Evolutionary conservation across 345 rosid genomes (phyloP), one percentile per base, ranked within the genome.

Genomic region (Leavenworthia alabamica): DNA sequence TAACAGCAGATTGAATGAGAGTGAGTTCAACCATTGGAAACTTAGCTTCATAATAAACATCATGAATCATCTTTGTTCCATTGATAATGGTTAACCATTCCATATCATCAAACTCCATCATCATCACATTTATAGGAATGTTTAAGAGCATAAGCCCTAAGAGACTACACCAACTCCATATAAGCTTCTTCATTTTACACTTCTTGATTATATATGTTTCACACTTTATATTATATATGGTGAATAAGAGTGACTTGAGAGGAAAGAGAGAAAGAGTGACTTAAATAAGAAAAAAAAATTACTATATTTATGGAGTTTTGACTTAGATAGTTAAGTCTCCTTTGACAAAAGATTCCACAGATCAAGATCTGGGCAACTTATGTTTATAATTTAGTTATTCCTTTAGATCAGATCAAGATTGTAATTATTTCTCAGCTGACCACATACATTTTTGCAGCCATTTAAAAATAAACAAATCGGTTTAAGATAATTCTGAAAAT

Each of bases 1-100:
- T 39, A 58, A 59, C 75, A 45, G 78, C 72, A 6, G 64, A 31
- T 10, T 45, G 62, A 64, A 74, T 70, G n/a, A 75, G 72, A 69
- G 78, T 69, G 62, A 75, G 75, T 26, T 72, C 78, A 0, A 75
- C 75, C 78, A 70, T 70, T 4, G 75, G 70, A 58, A 64, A 71
- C 61, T 64, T 71, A n/a, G 75, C 70, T 57, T 64, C 75, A 49
- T 60, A 49, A 17, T 41, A 15, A 35, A 84, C 45, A 16, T 29
- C 68, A 32, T 64, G 61, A 49, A 64, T 64, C 54, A 42, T 0
- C 39, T 71, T 64, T 56, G 66, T 71, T 33, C 55, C 75, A 64
- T 71, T 71, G 42, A 58, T 41, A 4, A 4, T 42, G 8, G 54
- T 57, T n/a, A 24, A 71, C 60, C 60, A 64, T 26, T 64, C 71